phyloP scores from a whole-genome alignment of 352 stramenopile genomes.

The Phytophthora boehmeriae region DNA sequence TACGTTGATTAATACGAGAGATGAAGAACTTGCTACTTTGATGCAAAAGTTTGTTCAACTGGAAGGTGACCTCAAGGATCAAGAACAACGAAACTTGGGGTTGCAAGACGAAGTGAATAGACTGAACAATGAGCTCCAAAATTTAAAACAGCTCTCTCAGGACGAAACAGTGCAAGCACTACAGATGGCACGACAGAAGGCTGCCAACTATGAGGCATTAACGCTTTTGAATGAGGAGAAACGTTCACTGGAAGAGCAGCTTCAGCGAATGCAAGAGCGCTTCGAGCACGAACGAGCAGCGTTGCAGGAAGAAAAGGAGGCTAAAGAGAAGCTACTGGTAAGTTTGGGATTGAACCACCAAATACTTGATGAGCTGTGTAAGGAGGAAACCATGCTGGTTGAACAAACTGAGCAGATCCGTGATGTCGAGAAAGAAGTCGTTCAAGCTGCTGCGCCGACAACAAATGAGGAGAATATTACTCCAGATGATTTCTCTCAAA shows the following conservation, averaged over 20 bases:
- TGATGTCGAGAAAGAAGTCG: not conserved
- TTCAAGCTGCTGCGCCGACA: constrained; percentile 9
- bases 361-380: constrained; percentile 33
- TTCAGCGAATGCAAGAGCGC: constrained; percentile 29
- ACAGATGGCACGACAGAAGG: constrained; percentile 67
- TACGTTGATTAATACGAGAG: constrained; percentile 30
- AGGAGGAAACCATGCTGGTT: constrained; percentile 30
- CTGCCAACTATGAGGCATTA: constrained; percentile 63
- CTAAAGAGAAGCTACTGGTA: constrained; percentile 15
- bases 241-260: constrained; percentile 41
- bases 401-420: constrained; percentile 6
- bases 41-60: constrained; percentile 53
- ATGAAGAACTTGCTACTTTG: constrained; percentile 52
- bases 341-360: constrained; percentile 12
- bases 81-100: constrained; percentile 28
- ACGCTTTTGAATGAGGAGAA: constrained; percentile 67
- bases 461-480: constrained; percentile 17
- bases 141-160: constrained; percentile 56
- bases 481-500: constrained; percentile 12
- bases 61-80: constrained; percentile 34
- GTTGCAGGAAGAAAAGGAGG: constrained; percentile 23
- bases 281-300: constrained; percentile 23
- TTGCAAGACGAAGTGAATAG: constrained; percentile 37
- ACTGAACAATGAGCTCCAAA: constrained; percentile 38
- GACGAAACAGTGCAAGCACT: constrained; percentile 80